These are phyloP conservation scores for Novymonas esmeraldas DNA, from an alignment of 208 protist genomes.

Conservation along the genomic window DNA sequence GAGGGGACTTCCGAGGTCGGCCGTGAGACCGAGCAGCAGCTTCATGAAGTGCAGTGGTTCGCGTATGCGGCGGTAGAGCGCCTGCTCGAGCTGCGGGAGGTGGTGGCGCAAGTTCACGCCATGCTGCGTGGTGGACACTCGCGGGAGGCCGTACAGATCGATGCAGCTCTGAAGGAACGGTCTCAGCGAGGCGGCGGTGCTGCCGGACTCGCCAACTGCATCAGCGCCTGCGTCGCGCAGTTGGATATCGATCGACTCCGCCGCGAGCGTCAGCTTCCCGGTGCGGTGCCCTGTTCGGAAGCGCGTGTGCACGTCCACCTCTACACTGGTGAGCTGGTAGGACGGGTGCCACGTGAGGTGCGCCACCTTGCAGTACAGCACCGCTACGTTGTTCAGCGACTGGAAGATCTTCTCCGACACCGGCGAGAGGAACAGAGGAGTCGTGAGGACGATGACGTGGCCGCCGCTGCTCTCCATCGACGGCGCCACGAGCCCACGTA, in stretches of 20 bases:
- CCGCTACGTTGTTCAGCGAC: conserved; percentile 35
- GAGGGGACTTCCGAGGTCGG: conserved; percentile 43
- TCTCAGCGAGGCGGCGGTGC: conserved; percentile 2
- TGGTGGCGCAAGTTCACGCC: conserved; percentile 33
- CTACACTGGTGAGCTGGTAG: conserved; percentile 21
- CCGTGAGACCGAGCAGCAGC: conserved; percentile 33
- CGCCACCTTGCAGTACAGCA: conserved; percentile 47
- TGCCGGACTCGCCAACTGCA: background rate
- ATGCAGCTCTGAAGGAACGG: conserved; percentile 44
- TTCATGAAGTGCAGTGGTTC: conserved; percentile 55
- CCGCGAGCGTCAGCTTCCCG: conserved; percentile 16
- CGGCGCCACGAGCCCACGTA: conserved; percentile 27
- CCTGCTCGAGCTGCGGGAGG: conserved; percentile 46
- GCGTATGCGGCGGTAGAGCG: conserved; percentile 30
- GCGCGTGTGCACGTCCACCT: conserved; percentile 32
- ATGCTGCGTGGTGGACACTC: conserved; percentile 19
- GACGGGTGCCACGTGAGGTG: conserved; percentile 13
- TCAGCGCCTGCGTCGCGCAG: conserved; percentile 11
- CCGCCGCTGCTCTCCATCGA: conserved; percentile 10
- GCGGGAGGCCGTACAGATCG: conserved; percentile 30
- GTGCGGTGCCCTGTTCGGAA: conserved; percentile 3
- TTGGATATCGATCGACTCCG: conserved; percentile 35
- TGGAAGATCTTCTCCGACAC: conserved; percentile 4
- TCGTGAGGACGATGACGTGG: conserved; percentile 28
- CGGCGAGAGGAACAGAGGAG: conserved; percentile 37